Percentiles rank a stretch among this genome's conserved stretches.
Evolutionary conservation across 352 stramenopile species (phyloP).

Genomic region (Phytophthora colocasiae): DNA sequence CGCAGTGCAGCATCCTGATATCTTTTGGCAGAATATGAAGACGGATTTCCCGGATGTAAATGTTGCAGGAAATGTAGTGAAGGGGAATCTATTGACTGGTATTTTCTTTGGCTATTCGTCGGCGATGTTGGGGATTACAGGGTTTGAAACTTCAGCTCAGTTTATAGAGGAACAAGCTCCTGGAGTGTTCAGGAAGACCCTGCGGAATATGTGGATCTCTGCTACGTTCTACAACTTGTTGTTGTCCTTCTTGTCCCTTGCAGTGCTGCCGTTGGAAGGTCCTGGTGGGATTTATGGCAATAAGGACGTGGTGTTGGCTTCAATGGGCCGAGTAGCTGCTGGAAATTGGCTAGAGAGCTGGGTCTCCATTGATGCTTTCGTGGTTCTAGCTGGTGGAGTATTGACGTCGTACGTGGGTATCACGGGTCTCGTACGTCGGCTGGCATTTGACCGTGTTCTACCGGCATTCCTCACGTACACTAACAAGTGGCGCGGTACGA

Average conservation of each 20-base stretch:
- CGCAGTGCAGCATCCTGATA: constrained; percentile 61
- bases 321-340: constrained; percentile 64
- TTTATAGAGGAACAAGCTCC: constrained; percentile 92
- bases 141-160: constrained; percentile 92
- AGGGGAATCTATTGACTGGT: constrained; percentile 64
- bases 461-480: constrained; percentile 63
- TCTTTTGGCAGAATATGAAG: constrained; percentile 72
- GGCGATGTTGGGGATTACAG: constrained; percentile 92
- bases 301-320: constrained; percentile 78
- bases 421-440: constrained; percentile 79
- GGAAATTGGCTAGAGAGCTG: constrained; percentile 71
- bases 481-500: constrained; percentile 84
- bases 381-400: constrained; percentile 88
- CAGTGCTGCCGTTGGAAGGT: constrained; percentile 77
- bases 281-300: constrained; percentile 68
- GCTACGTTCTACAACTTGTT: constrained; percentile 90
- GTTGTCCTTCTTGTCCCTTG: constrained; percentile 83
- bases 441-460: constrained; percentile 81
- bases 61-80: constrained; percentile 45
- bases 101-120: constrained; percentile 85
- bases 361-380: constrained; percentile 89
- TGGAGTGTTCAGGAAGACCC: constrained; percentile 83
- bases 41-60: constrained; percentile 65
- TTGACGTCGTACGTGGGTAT: constrained; percentile 93
- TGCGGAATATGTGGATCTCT: constrained; percentile 88